Percentiles rank a stretch among this genome's conserved stretches.
Evolutionary conservation across 495 filamentous ascomycete species (phyloP).

Genomic region (Pseudomonodictys pantanalensis): DNA sequence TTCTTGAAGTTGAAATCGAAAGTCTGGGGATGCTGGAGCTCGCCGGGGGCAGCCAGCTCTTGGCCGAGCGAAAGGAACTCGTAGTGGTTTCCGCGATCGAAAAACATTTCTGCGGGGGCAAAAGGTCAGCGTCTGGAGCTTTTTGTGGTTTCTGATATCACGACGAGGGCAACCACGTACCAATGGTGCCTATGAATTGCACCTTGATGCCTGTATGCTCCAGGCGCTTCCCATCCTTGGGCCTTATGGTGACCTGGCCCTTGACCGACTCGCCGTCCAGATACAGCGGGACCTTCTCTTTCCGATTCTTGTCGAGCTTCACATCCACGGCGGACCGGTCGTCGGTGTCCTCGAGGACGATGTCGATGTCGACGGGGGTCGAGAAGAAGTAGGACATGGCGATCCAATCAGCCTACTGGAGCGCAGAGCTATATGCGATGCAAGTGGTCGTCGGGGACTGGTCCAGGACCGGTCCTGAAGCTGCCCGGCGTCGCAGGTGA

Average conservation of each 20-base stretch:
- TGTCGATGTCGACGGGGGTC: slow-evolving; percentile 96
- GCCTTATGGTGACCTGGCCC: slow-evolving; percentile 87
- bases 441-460: too few relatives aligned
- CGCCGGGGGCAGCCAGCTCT: slow-evolving; percentile 92
- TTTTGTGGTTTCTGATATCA: slow-evolving; percentile 93
- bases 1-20: slow-evolving; percentile 99
- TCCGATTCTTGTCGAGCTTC: slow-evolving; percentile 94
- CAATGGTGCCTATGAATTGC: slow-evolving; percentile 98
- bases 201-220: slow-evolving; percentile 99
- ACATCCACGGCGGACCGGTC: slow-evolving; percentile 93
- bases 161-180: slow-evolving; percentile 46
- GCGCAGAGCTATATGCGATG: background rate
- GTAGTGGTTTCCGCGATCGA: slow-evolving; percentile 98
- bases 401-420: background rate
- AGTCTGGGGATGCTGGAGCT: slow-evolving; percentile 96
- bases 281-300: slow-evolving; percentile 94
- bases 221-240: slow-evolving; percentile 96
- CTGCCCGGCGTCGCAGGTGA: too few relatives aligned
- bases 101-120: slow-evolving; percentile 81
- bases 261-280: slow-evolving; percentile 98
- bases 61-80: slow-evolving; percentile 96
- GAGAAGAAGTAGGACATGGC: slow-evolving; percentile 97
- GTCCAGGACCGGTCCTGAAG: too few relatives aligned
- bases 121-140: slow-evolving; percentile 52
- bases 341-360: slow-evolving; percentile 92